Base-by-base conservation (phyloP, 495 filamentous ascomycete species). In the Cenococcum geophilum region DNA sequence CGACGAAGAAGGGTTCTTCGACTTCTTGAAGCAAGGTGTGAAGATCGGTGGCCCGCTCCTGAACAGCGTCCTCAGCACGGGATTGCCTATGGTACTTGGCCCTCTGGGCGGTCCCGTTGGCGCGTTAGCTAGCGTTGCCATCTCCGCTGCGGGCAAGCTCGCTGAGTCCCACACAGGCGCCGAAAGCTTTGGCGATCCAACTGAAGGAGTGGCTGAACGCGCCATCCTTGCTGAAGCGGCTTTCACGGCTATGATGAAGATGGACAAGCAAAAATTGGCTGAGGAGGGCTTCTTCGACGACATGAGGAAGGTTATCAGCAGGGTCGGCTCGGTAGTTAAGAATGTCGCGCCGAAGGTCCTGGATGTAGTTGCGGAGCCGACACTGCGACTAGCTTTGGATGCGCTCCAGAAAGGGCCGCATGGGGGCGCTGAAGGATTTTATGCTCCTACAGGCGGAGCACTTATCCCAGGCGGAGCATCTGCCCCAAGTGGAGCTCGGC, bases 181-280 rank as follows among this genome's bases (percentile, higher is more conserved):
- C 43, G 16, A 36, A 18, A 49, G 57, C 40, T 36, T 58, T 18
- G 47, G 57, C n/a, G 43, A 59, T 22, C 65, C 59, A 22, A 50
- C 62, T 32, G 54, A 64, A 59, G 50, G 69, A 12, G 16, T 67
- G 8, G 57, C 40, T 55, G 65, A 76, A 58, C 70, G 74, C 25
- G 74, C 74, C 8, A 55, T 76, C 35, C 48, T 76, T 20, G 74
- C 65, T 40, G 74, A 76, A 56, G 72, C 74, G 25, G 57, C 67
- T 34, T 42, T 69, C 22, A 60, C 34, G 16, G 67, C 67, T 58
- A 48, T 69, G 50, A 53, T 23, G n/a, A 53, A 53, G 50, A 53
- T 53, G 50, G 22, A 53, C 50, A 53, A 53, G 11, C 65, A 68
- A 20, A 55, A 55, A 22, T 21, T 22, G 6, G 40, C 67, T 12